phyloP scores from a whole-genome alignment of 148 eudicot species.

The Persicaria maculosa region DNA sequence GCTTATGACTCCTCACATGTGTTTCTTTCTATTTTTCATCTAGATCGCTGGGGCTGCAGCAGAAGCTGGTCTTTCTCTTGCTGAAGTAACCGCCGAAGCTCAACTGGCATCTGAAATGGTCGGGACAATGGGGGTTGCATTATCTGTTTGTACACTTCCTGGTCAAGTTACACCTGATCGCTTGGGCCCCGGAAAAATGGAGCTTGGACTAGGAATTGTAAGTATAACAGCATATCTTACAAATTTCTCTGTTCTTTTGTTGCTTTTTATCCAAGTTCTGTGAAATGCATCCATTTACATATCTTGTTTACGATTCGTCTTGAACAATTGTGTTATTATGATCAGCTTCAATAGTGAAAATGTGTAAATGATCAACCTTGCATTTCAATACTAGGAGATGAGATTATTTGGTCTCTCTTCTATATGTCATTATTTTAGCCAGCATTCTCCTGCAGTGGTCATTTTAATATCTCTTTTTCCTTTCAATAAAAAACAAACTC shows the following conservation, averaged over 20 bases:
- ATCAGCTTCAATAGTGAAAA: background rate
- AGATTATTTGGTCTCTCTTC: background rate
- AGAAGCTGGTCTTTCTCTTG: conserved; percentile 70
- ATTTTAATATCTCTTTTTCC: background rate
- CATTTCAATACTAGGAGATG: background rate
- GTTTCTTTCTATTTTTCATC: background rate
- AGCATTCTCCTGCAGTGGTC: background rate
- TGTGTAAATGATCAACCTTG: background rate
- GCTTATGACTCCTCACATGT: background rate
- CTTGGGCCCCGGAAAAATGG: conserved; percentile 97
- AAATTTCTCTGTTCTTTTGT: background rate
- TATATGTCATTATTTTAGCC: background rate
- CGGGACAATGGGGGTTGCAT: conserved; percentile 98
- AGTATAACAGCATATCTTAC: conserved; percentile 19
- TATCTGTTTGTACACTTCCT: conserved; percentile 92
- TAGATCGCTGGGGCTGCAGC: conserved; percentile 99
- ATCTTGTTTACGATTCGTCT: background rate
- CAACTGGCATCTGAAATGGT: conserved; percentile 76
- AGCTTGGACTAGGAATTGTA: conserved; percentile 98
- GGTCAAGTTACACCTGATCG: conserved; percentile 89
- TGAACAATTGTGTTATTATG: background rate
- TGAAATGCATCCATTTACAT: background rate
- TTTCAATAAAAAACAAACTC: background rate
- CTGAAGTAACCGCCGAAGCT: conserved; percentile 84
- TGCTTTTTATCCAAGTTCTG: background rate